These are phyloP conservation scores for Macadamia tetraphylla DNA, from an alignment of 164 flowering plant species.

Conservation along the genomic window DNA sequence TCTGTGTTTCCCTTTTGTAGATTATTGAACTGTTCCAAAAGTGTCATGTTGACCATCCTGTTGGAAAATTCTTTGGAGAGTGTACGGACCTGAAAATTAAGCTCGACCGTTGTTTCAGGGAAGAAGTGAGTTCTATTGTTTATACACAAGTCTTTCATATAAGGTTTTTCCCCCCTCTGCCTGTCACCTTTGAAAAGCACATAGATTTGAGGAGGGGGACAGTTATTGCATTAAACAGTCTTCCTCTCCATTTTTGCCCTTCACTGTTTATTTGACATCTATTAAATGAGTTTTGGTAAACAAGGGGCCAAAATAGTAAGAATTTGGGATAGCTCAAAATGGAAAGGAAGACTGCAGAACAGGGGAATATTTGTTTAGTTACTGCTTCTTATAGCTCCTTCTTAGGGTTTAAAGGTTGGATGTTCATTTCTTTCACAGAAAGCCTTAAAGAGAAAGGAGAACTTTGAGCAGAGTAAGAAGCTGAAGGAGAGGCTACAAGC, in stretches of 20 bases:
- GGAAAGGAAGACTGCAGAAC: no score
- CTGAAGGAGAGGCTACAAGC: constrained; percentile 72
- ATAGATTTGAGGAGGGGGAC: no score
- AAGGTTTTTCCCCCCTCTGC: background rate
- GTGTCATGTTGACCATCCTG: constrained; percentile 86
- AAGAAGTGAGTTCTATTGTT: constrained; percentile 52
- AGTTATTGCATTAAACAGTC: no score
- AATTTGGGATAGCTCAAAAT: no score
- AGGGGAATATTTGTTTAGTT: no score
- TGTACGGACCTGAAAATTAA: constrained; percentile 87
- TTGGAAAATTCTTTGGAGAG: constrained; percentile 73
- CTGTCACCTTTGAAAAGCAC: no score
- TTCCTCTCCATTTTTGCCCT: no score
- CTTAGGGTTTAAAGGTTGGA: background rate
- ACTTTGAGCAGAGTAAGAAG: constrained; percentile 86
- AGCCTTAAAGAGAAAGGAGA: constrained; percentile 85
- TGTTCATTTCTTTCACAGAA: constrained; percentile 37
- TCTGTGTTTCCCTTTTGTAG: constrained; percentile 28
- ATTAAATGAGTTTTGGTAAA: no score
- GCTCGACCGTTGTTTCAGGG: constrained; percentile 83
- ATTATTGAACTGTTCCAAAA: constrained; percentile 85
- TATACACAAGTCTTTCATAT: background rate
- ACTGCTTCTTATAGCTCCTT: background rate
- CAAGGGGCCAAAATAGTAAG: no score
- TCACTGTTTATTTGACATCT: no score